A percentile compares a stretch with the other conserved stretches of the same genome.
These are phyloP conservation scores for Ricinus communis DNA, from an alignment of 345 rosid species.

Conservation along the genomic window DNA sequence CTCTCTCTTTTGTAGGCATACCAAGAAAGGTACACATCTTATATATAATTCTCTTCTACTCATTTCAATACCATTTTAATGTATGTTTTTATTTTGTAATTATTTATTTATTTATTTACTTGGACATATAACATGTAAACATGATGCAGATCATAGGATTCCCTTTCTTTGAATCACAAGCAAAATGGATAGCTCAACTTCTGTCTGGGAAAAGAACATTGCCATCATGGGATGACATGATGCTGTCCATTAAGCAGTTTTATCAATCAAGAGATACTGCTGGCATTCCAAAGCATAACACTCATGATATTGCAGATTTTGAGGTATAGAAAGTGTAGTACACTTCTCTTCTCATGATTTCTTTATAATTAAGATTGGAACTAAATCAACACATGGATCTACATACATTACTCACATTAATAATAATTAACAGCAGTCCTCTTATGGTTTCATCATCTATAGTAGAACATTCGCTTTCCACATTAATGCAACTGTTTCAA, in stretches of 20 bases:
- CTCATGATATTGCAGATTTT: constrained; percentile 75
- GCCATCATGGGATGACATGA: constrained; percentile 78
- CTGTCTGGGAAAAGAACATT: constrained; percentile 68
- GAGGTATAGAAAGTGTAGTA: constrained; percentile 35
- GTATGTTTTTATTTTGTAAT: too few relatives aligned
- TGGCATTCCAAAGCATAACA: constrained; percentile 66
- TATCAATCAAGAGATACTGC: constrained; percentile 63
- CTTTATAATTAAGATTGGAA: not conserved
- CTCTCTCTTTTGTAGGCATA: constrained; percentile 83
- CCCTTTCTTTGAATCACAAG: constrained; percentile 95
- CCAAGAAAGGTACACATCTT: constrained; percentile 66
- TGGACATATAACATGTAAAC: too few relatives aligned
- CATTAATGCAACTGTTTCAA: too few relatives aligned
- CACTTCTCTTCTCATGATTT: not conserved
- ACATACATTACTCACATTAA: too few relatives aligned
- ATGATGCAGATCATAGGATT: constrained; percentile 75
- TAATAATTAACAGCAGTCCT: too few relatives aligned
- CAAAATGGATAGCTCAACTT: constrained; percentile 84
- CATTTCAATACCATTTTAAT: not conserved
- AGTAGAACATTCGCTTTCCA: too few relatives aligned
- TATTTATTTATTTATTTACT: too few relatives aligned
- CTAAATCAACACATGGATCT: too few relatives aligned
- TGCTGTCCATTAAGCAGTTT: constrained; percentile 60
- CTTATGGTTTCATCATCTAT: too few relatives aligned
- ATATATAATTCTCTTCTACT: too few relatives aligned